phyloP scores from a whole-genome alignment of 164 flowering plant genomes.

The Paratinospora sagittata region DNA sequence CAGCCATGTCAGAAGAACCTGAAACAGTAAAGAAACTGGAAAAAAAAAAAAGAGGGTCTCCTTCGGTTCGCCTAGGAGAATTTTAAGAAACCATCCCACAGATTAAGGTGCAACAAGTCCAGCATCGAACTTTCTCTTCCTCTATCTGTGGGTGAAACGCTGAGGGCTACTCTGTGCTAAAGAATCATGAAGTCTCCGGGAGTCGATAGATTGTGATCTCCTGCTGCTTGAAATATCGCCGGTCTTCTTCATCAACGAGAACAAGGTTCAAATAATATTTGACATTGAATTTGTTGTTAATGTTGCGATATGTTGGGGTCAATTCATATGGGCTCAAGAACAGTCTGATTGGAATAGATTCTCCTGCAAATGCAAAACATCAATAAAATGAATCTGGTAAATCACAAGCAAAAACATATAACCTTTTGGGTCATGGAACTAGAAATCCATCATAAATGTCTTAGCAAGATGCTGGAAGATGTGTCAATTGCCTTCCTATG shows the following conservation, averaged over 20 bases:
- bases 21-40: no score
- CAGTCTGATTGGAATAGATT: slow-evolving; percentile 30
- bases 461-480: no score
- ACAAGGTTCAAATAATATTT: slow-evolving; percentile 33
- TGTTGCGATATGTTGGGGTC: slow-evolving; percentile 34
- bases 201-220: slow-evolving; percentile 29
- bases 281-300: slow-evolving; percentile 31
- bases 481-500: no score
- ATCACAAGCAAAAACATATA: neutral
- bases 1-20: no score
- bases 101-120: no score
- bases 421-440: neutral
- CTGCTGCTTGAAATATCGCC: slow-evolving; percentile 35
- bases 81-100: no score
- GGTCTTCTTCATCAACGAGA: slow-evolving; percentile 31
- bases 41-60: no score
- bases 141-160: neutral
- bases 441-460: no score
- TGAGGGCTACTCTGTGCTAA: neutral
- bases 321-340: slow-evolving; percentile 34
- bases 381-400: neutral
- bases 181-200: slow-evolving; percentile 19
- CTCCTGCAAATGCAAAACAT: slow-evolving; percentile 21
- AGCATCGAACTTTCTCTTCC: neutral
- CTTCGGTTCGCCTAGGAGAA: no score